phyloP scores from a whole-genome alignment of 345 rosid species.

The Noccaea bulbosa region DNA sequence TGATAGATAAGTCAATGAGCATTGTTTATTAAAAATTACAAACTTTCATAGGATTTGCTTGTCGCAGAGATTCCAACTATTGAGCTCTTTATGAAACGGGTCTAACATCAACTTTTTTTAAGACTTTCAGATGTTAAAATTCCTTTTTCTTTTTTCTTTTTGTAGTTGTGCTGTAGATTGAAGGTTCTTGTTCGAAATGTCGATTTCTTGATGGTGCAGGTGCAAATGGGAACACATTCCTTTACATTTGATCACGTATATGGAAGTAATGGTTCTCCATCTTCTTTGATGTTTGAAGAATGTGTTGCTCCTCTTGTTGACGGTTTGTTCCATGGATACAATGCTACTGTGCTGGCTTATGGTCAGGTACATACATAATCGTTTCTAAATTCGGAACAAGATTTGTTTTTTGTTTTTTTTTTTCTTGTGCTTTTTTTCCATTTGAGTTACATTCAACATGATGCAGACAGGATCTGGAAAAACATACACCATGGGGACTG shows the following conservation, averaged over 20 bases:
- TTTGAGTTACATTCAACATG: slow-evolving; percentile 31
- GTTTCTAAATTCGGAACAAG: neutral
- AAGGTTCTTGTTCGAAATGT: neutral
- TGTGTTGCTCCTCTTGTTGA: slow-evolving; percentile 76
- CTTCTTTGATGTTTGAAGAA: slow-evolving; percentile 69
- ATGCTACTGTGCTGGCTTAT: slow-evolving; percentile 87
- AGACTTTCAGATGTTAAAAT: no score
- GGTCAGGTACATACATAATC: slow-evolving; percentile 68
- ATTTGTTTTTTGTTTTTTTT: neutral
- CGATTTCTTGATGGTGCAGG: slow-evolving; percentile 50
- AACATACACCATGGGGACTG: slow-evolving; percentile 91
- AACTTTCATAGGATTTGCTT: slow-evolving; percentile 1
- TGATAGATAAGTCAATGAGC: slow-evolving; percentile 7
- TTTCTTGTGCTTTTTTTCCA: neutral
- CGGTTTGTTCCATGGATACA: slow-evolving; percentile 80
- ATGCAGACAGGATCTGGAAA: slow-evolving; percentile 90
- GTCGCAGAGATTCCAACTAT: neutral
- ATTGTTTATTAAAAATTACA: slow-evolving; percentile 1
- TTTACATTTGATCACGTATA: slow-evolving; percentile 87
- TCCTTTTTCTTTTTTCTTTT: no score
- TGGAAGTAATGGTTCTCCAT: slow-evolving; percentile 61
- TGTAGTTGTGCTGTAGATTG: slow-evolving; percentile 1
- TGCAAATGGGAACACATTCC: slow-evolving; percentile 75
- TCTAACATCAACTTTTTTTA: no score
- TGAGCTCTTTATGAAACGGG: no score